Evolutionary conservation across 129 eudicot genomes (phyloP).

Genomic region (Lactuca sativa): DNA sequence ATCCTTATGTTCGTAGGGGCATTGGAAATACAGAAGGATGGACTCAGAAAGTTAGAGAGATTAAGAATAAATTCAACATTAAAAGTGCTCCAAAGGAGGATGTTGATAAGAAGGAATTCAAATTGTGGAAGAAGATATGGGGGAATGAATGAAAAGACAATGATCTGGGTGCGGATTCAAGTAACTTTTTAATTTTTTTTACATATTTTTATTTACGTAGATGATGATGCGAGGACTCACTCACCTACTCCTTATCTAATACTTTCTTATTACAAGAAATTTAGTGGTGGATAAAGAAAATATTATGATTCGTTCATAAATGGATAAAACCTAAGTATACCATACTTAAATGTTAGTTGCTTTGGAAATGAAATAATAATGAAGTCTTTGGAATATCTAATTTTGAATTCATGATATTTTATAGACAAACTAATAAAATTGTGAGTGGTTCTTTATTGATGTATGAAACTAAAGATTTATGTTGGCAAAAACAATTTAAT

Average conservation of each 20-base stretch:
- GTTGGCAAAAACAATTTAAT: too few species aligned
- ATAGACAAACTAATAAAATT: too few species aligned
- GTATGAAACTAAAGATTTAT: too few species aligned
- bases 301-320: not conserved
- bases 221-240: too few species aligned
- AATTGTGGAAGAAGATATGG: not conserved
- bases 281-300: not conserved
- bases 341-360: too few species aligned
- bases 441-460: not conserved
- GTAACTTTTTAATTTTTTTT: too few species aligned
- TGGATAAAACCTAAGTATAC: too few species aligned
- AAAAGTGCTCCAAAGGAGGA: not conserved
- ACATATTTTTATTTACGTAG: not conserved
- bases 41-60: not conserved
- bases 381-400: too few species aligned
- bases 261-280: not conserved
- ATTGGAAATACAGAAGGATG: not conserved
- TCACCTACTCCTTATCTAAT: too few species aligned
- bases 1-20: not conserved
- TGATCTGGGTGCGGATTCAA: not conserved
- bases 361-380: not conserved
- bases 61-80: not conserved
- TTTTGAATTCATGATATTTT: too few species aligned
- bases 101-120: not conserved
- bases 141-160: not conserved